phyloP scores from a whole-genome alignment of 768 basidiomycete genomes.

The Dioszegia aurantiaca region DNA sequence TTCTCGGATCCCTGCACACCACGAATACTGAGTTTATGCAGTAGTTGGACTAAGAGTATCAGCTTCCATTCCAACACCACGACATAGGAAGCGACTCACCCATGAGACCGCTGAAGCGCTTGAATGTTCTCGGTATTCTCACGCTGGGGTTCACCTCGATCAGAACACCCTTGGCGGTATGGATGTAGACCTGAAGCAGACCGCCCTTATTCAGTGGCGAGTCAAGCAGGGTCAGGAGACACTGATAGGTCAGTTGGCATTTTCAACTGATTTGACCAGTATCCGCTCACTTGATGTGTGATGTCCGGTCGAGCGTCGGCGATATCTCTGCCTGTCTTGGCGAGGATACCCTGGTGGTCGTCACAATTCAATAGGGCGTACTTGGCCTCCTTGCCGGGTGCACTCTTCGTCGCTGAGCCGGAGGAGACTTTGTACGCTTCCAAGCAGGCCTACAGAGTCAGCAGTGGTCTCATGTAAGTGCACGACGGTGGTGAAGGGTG shows the following conservation, averaged over 20 bases:
- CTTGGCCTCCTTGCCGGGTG: conserved; percentile 70
- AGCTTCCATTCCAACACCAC: too few species aligned
- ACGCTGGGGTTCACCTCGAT: conserved; percentile 99
- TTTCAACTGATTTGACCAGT: not conserved
- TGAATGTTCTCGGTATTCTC: conserved; percentile 95
- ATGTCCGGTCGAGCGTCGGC: conserved; percentile 99
- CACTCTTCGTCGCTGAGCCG: conserved; percentile 58
- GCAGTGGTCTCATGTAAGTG: too few species aligned
- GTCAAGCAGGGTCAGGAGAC: conserved; percentile 90
- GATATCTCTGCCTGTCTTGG: conserved; percentile 95
- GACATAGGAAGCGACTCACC: too few species aligned
- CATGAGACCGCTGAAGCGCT: conserved; percentile 97
- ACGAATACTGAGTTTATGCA: conserved; percentile 91
- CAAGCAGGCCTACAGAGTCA: conserved; percentile 76
- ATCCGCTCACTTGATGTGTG: conserved; percentile 80
- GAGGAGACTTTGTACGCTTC: conserved; percentile 86
- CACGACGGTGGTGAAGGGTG: too few species aligned
- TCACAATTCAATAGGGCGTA: conserved; percentile 97
- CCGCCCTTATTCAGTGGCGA: conserved; percentile 98
- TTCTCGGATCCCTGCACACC: conserved; percentile 97
- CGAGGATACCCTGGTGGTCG: conserved; percentile 96
- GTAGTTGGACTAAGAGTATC: conserved; percentile 78
- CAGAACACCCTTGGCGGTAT: conserved; percentile 90
- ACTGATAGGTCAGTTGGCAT: conserved; percentile 58
- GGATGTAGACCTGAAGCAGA: conserved; percentile 92